Conservation (phyloP, 2,329 filamentous ascomycete species). For the Fusarium penzigii region DNA sequence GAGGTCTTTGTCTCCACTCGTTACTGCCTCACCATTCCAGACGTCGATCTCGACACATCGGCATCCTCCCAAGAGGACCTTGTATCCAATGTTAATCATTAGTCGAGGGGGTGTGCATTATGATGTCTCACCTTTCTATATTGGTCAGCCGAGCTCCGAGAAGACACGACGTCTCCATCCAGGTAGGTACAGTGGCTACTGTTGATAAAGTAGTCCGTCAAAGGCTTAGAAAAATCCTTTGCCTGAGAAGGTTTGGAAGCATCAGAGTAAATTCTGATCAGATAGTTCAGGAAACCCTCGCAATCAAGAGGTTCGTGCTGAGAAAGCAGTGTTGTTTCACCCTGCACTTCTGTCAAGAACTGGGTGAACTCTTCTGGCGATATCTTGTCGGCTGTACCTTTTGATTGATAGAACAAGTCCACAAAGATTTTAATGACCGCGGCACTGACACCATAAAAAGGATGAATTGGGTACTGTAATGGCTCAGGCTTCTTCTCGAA, state of each 20-base stretch:
- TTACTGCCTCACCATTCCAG: constrained; percentile 70
- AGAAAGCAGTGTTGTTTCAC: too few species aligned
- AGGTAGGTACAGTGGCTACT: constrained; percentile 95
- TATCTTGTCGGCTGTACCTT: too few species aligned
- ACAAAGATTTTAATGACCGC: too few species aligned
- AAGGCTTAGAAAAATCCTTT: constrained; percentile 63
- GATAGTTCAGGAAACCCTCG: too few species aligned
- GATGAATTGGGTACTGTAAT: too few species aligned
- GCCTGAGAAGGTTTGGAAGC: constrained; percentile 35
- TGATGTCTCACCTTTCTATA: constrained; percentile 67
- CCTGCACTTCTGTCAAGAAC: too few species aligned
- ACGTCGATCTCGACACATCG: constrained; percentile 94
- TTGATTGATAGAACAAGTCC: too few species aligned
- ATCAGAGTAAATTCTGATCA: too few species aligned
- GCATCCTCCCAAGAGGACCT: constrained; percentile 75
- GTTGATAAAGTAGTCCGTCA: constrained; percentile 90
- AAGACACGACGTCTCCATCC: constrained; percentile 79
- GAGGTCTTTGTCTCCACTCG: constrained; percentile 43
- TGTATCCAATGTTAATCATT: background rate
- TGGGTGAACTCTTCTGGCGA: too few species aligned
- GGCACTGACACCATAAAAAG: too few species aligned
- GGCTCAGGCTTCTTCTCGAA: too few species aligned
- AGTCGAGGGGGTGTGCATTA: background rate
- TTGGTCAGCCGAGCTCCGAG: constrained; percentile 72
- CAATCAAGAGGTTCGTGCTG: too few species aligned